Evolutionary conservation across 768 basidiomycete genomes (phyloP).

Genomic region (Boletus subcaerulescens): DNA sequence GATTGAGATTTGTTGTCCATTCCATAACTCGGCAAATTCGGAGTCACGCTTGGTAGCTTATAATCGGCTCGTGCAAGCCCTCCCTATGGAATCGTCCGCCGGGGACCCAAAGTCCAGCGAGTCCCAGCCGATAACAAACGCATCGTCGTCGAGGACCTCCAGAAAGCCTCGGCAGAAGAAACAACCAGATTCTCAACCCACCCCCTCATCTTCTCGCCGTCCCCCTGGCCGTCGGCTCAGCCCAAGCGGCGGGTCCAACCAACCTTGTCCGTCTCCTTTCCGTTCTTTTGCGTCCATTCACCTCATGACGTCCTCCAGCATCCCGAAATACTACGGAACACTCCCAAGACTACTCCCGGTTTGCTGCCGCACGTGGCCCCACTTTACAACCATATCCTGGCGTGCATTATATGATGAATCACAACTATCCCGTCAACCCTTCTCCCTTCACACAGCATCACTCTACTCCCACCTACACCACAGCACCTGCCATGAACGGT

Average conservation of each 20-base stretch:
- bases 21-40: conserved; percentile 32
- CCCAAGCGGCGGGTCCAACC: conserved; percentile 15
- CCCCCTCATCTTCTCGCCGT: conserved; percentile 25
- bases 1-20: conserved; percentile 11
- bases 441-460: conserved; percentile 46
- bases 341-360: conserved; percentile 26
- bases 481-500: conserved; percentile 36
- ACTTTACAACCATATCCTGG: conserved; percentile 55
- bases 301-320: conserved; percentile 13
- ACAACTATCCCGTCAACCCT: conserved; percentile 60
- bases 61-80: conserved; percentile 22
- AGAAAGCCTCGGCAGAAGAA: conserved; percentile 58
- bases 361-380: conserved; percentile 38
- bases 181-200: conserved; percentile 32
- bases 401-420: conserved; percentile 65
- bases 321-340: conserved; percentile 20
- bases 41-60: conserved; percentile 21
- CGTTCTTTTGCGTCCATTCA: neutral
- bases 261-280: conserved; percentile 18
- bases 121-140: conserved; percentile 39
- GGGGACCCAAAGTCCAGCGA: conserved; percentile 42
- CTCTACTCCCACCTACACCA: conserved; percentile 36
- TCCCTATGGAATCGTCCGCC: conserved; percentile 50
- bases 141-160: conserved; percentile 34
- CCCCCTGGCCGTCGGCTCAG: conserved; percentile 29